Percentiles rank a stretch among this genome's conserved stretches.
phyloP scores from a whole-genome alignment of 176 grass and related monocot species.

The Juncus effusus region DNA sequence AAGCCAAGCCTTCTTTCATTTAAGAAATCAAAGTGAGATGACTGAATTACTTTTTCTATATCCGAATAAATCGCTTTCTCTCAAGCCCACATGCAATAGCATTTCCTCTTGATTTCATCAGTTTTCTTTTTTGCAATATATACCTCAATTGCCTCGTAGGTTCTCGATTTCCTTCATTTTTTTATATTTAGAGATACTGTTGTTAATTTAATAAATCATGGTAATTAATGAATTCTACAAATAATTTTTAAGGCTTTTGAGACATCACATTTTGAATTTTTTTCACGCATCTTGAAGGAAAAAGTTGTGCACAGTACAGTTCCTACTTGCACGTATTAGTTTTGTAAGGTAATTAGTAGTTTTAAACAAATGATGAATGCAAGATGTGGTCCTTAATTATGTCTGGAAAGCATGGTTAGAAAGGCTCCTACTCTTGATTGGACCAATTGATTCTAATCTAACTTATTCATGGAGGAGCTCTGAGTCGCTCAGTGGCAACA shows the following conservation, averaged over 20 bases:
- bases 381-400: not conserved
- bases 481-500: not conserved
- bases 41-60: slow-evolving; percentile 12
- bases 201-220: no score
- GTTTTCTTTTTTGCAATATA: not conserved
- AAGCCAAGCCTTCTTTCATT: slow-evolving; percentile 25
- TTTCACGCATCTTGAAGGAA: no score
- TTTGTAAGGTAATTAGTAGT: no score
- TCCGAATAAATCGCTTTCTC: not conserved
- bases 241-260: no score
- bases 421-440: slow-evolving; percentile 2
- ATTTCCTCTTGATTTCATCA: not conserved
- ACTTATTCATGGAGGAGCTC: slow-evolving; percentile 8
- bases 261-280: no score
- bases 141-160: slow-evolving; percentile 28
- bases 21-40: slow-evolving; percentile 13
- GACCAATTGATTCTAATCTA: slow-evolving; percentile 11
- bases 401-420: slow-evolving; percentile 21
- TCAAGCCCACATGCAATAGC: slow-evolving; percentile 16
- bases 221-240: no score
- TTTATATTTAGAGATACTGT: no score
- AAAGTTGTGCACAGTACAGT: no score
- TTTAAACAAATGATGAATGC: no score
- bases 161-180: not conserved
- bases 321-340: no score